phyloP scores from a whole-genome alignment of 2,329 filamentous ascomycete genomes.

The Arthroderma uncinatum region DNA sequence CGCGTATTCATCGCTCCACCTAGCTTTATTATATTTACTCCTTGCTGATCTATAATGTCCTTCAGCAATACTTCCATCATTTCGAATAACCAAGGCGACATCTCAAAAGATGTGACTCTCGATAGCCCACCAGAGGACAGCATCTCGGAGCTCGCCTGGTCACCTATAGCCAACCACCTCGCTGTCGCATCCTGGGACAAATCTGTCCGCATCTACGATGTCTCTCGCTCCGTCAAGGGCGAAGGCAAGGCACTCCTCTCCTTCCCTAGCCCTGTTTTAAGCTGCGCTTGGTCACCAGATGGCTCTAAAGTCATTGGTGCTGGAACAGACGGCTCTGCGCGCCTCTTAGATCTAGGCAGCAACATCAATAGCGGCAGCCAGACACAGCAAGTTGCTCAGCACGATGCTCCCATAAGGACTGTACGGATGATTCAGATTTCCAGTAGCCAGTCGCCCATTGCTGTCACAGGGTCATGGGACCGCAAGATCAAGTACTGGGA shows the following conservation, averaged over 20 bases:
- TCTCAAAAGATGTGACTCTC: slow-evolving; percentile 75
- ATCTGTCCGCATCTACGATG: slow-evolving; percentile 93
- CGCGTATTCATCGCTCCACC: too few species aligned
- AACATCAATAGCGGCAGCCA: slow-evolving; percentile 45
- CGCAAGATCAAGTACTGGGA: slow-evolving; percentile 48
- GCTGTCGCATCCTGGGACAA: slow-evolving; percentile 94
- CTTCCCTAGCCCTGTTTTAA: slow-evolving; percentile 72
- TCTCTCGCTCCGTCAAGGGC: slow-evolving; percentile 63
- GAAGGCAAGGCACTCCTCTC: slow-evolving; percentile 77
- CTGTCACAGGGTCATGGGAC: slow-evolving; percentile 71
- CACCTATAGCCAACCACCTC: slow-evolving; percentile 63
- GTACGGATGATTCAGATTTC: slow-evolving; percentile 64
- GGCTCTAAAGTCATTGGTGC: slow-evolving; percentile 77
- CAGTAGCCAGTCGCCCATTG: slow-evolving; percentile 48
- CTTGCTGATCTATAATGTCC: neutral
- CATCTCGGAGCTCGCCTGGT: slow-evolving; percentile 78
- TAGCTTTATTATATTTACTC: too few species aligned
- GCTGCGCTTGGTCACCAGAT: slow-evolving; percentile 80
- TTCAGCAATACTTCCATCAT: slow-evolving; percentile 22
- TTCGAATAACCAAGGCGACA: slow-evolving; percentile 66
- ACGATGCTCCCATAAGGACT: slow-evolving; percentile 70
- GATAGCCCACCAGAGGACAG: slow-evolving; percentile 71
- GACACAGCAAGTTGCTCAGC: slow-evolving; percentile 60
- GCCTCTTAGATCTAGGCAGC: slow-evolving; percentile 65
- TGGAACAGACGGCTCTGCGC: slow-evolving; percentile 81